phyloP scores from a whole-genome alignment of 2,329 filamentous ascomycete genomes.

The Camptophora hylomeconis region DNA sequence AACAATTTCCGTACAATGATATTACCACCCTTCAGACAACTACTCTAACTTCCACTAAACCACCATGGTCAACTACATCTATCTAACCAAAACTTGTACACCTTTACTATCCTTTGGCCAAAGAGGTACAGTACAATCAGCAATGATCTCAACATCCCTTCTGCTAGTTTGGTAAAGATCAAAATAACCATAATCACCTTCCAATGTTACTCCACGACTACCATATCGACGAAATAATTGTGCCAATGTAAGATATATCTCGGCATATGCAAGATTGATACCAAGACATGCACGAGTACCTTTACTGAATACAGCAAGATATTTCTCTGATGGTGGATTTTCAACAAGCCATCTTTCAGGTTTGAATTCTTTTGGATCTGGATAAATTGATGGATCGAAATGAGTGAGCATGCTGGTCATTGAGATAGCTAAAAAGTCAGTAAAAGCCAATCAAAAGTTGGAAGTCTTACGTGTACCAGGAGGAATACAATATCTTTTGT shows the following conservation, averaged over 20 bases:
- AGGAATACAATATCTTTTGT: conserved; percentile 1
- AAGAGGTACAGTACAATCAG: too few species aligned
- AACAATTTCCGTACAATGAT: too few species aligned
- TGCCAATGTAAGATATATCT: conserved; percentile 27
- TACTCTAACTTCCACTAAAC: too few species aligned
- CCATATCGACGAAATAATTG: conserved; percentile 29
- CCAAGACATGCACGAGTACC: conserved; percentile 32
- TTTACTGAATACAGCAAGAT: conserved; percentile 28
- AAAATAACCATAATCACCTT: conserved; percentile 14
- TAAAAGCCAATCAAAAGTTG: conserved; percentile 3
- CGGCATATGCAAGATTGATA: conserved; percentile 27
- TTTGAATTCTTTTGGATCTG: conserved; percentile 21
- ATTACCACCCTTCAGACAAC: too few species aligned
- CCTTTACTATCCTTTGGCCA: too few species aligned
- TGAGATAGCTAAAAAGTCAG: conserved; percentile 15
- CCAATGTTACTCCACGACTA: conserved; percentile 21
- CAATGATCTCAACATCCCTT: conserved; percentile 13
- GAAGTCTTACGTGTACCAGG: conserved; percentile 7
- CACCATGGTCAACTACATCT: too few species aligned
- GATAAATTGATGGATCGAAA: conserved; percentile 23
- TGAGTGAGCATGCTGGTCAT: conserved; percentile 17
- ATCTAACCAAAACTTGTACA: too few species aligned
- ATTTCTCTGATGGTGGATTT: conserved; percentile 24
- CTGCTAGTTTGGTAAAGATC: conserved; percentile 12
- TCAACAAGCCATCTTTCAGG: conserved; percentile 29